phyloP scores from a whole-genome alignment of 2,329 filamentous ascomycete species.

The Aspergillus sojae region DNA sequence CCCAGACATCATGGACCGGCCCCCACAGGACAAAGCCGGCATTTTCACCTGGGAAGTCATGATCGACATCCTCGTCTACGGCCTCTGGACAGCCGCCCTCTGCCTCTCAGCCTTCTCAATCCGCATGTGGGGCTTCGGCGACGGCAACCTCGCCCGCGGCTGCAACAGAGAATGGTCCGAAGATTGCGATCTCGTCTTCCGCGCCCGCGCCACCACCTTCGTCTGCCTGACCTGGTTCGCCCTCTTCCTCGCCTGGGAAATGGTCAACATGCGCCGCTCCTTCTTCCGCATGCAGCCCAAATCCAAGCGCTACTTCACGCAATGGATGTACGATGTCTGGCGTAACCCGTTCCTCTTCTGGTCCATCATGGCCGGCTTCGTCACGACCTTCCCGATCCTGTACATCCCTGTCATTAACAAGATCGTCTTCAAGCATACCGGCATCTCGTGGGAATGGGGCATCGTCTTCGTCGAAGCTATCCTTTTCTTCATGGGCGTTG shows the following conservation, averaged over 20 bases:
- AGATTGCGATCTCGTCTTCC: conserved; percentile 64
- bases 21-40: conserved; percentile 69
- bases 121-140: conserved; percentile 62
- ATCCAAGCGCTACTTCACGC: conserved; percentile 61
- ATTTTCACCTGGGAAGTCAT: conserved; percentile 77
- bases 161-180: conserved; percentile 62
- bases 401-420: conserved; percentile 69
- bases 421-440: conserved; percentile 64
- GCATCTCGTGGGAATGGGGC: conserved; percentile 68
- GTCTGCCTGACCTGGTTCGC: conserved; percentile 74
- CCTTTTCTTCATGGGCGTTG: conserved; percentile 64
- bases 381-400: conserved; percentile 59
- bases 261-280: conserved; percentile 68
- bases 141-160: conserved; percentile 56
- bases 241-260: conserved; percentile 76
- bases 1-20: conserved; percentile 73
- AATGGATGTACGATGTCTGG: conserved; percentile 69
- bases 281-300: conserved; percentile 73
- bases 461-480: conserved; percentile 62
- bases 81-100: conserved; percentile 70
- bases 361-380: conserved; percentile 57
- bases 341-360: conserved; percentile 73
- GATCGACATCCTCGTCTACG: conserved; percentile 75
- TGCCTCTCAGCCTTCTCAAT: conserved; percentile 63
- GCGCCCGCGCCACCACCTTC: conserved; percentile 70